Base-by-base conservation (phyloP, 805 yeast species). In the Wickerhamomyces bovis region DNA sequence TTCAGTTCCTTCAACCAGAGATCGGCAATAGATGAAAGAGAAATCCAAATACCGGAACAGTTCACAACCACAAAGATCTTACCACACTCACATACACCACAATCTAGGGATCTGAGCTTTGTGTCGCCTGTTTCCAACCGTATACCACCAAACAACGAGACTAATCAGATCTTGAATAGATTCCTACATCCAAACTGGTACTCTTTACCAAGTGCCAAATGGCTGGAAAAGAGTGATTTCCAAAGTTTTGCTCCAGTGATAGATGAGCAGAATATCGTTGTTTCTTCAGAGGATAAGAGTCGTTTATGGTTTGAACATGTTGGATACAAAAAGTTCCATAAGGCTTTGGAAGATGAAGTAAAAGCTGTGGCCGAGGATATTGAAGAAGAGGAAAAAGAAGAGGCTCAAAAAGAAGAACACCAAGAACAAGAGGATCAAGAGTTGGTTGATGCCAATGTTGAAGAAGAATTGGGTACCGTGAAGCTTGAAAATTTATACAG, bases 11-110 rank as follows among this genome's bases (percentile, higher is more conserved):
- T 83, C 33, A 73, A 78, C 30, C 74, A 77, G 25, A 84, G 80
- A 56, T 87, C 97, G 0, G 69, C 76, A 19, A 66, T 89, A 44
- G 98, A 94, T 61, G 78, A 82, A 40, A 78, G 96, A 51, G 81
- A 80, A 43, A 78, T 85, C 2, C 67, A 75, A 3, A 73, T 85
- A 4, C 88, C 87, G 10, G 82, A 81, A 26, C 82, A 83, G 13
- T 83, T 86, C 58, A 72, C 75, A 41, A 61, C 81, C n/a, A 71
- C 89, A 28, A 81, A 81, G 50, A 78, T 88, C 2, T 66, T 88
- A 22, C 94, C 96, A 8, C 72, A 69, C 11, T 44, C 62, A 1
- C 23, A 48, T 11, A 28, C 28, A 2, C 52, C 67, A 58, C 46
- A 64, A 44, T 53, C 65, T n/a, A 39, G 23, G 50, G 44, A 57